Evolutionary conservation across 148 eudicot genomes (phyloP).

Genomic region (Polygonum maritimum): DNA sequence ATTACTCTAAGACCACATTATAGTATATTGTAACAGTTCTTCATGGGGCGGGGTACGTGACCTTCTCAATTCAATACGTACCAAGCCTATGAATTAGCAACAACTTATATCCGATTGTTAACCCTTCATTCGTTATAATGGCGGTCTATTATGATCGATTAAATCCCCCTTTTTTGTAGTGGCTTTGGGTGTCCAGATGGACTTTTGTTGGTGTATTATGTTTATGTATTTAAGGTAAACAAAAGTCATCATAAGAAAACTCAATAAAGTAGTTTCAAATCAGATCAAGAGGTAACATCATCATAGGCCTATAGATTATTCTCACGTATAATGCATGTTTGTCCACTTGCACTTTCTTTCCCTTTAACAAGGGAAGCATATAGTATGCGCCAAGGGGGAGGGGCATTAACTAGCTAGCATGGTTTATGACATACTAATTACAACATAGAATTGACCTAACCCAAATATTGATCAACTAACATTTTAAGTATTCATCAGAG

Average conservation of each 20-base stretch:
- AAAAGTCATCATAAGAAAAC: neutral
- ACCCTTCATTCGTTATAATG: too few relatives aligned
- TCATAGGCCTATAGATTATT: slow-evolving; percentile 17
- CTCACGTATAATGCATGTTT: slow-evolving; percentile 23
- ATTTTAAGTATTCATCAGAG: neutral
- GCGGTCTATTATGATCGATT: too few relatives aligned
- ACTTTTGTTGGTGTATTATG: neutral
- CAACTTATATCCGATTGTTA: too few relatives aligned
- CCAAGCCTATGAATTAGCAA: too few relatives aligned
- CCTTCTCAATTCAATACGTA: too few relatives aligned
- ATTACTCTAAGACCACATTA: too few relatives aligned
- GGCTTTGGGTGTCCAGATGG: neutral
- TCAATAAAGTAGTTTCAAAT: neutral
- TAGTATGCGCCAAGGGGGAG: neutral
- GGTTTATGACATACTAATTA: neutral
- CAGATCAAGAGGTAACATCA: neutral
- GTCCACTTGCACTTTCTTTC: slow-evolving; percentile 18
- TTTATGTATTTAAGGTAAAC: neutral
- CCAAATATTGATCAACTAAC: neutral
- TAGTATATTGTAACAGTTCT: too few relatives aligned
- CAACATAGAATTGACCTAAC: neutral
- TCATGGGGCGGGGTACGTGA: too few relatives aligned
- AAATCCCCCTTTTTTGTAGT: too few relatives aligned
- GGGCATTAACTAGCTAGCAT: slow-evolving; percentile 13
- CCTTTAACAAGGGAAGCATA: neutral